These are phyloP conservation scores for Dillenia turbinata DNA, from an alignment of 164 flowering plant genomes.

Conservation along the genomic window DNA sequence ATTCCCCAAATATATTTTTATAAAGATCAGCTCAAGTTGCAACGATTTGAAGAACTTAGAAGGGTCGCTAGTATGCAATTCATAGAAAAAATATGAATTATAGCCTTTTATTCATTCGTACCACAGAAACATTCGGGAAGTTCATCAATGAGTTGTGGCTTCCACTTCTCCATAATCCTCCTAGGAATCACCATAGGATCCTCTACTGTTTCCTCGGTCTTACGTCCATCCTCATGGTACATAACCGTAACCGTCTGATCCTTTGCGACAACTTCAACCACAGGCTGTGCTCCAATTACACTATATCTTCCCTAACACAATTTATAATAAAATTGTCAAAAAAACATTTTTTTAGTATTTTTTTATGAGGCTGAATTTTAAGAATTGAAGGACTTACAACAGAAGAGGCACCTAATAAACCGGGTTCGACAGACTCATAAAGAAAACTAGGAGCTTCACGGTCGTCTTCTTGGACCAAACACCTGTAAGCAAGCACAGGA, in stretches of 20 bases:
- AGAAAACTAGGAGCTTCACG: constrained; percentile 81
- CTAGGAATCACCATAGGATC: constrained; percentile 72
- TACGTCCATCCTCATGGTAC: constrained; percentile 60
- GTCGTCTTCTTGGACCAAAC: constrained; percentile 77
- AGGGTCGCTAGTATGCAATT: too few species aligned
- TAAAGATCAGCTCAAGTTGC: too few species aligned
- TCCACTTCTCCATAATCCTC: constrained; percentile 61
- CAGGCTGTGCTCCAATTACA: constrained; percentile 84
- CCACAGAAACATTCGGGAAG: constrained; percentile 86
- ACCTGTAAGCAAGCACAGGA: constrained; percentile 84
- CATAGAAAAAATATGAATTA: too few species aligned
- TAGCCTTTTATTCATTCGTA: constrained; percentile 13
- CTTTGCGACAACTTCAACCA: constrained; percentile 76
- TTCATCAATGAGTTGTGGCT: constrained; percentile 62
- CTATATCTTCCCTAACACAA: constrained; percentile 73
- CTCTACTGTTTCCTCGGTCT: constrained; percentile 63
- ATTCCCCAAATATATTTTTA: neutral
- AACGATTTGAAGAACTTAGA: too few species aligned
- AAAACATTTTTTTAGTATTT: too few species aligned
- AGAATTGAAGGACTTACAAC: constrained; percentile 35
- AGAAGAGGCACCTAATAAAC: constrained; percentile 30
- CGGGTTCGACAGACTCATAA: constrained; percentile 81
- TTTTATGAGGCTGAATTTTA: too few species aligned
- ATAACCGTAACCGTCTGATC: constrained; percentile 65
- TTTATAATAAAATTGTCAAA: constrained; percentile 5